phyloP scores from a whole-genome alignment of 768 basidiomycete genomes.

The Lactarius quietus region DNA sequence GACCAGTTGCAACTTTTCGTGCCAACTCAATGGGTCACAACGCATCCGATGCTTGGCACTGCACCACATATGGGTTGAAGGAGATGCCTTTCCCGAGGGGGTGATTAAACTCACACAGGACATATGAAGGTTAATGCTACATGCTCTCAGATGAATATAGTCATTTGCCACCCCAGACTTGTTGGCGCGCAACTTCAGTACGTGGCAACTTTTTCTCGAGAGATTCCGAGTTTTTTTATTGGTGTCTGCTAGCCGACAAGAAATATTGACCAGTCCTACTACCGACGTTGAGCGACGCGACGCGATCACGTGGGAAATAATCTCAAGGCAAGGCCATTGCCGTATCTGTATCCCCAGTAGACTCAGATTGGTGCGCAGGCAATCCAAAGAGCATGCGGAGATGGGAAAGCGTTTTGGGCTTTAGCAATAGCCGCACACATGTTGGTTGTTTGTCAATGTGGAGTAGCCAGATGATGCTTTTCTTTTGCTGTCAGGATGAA shows the following conservation, averaged over 20 bases:
- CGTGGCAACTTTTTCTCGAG: too few relatives aligned
- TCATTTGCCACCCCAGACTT: too few relatives aligned
- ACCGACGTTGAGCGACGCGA: background rate
- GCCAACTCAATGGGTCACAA: too few relatives aligned
- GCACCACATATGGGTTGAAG: too few relatives aligned
- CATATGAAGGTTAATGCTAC: too few relatives aligned
- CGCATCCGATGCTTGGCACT: too few relatives aligned
- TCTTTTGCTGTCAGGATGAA: background rate
- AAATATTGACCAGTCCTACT: background rate
- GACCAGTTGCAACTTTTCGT: too few relatives aligned
- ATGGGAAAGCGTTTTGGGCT: background rate
- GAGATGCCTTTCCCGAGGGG: too few relatives aligned
- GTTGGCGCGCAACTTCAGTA: too few relatives aligned
- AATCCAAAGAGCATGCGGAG: background rate
- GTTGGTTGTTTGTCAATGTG: background rate
- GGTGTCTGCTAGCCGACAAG: background rate
- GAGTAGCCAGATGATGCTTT: background rate
- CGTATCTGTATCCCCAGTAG: background rate
- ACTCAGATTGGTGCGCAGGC: background rate
- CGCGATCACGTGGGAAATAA: slow-evolving; percentile 11
- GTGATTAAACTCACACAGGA: too few relatives aligned
- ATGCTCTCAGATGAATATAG: too few relatives aligned
- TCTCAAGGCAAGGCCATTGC: background rate
- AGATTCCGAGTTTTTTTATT: too few relatives aligned
- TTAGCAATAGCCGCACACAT: background rate